Conservation (phyloP, 768 basidiomycete genomes). For the Pulveroboletus sp. region DNA sequence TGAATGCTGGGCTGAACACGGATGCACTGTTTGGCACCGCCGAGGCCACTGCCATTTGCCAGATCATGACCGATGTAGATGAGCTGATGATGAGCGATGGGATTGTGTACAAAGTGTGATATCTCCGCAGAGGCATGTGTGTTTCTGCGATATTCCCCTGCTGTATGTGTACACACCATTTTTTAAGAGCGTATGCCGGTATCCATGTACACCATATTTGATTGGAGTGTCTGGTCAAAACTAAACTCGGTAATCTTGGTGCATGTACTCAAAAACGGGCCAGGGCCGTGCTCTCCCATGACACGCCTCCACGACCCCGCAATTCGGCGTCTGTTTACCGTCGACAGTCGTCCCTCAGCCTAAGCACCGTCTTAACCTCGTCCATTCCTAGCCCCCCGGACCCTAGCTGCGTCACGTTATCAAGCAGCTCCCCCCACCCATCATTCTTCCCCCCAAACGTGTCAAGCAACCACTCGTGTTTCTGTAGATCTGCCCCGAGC, state of each 20-base stretch:
- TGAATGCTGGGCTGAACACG: conserved; percentile 75
- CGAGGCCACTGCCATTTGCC: conserved; percentile 74
- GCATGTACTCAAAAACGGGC: too few relatives aligned
- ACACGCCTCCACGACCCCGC: background rate
- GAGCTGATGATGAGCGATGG: conserved; percentile 89
- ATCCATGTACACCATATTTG: too few relatives aligned
- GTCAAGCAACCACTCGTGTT: conserved; percentile 31
- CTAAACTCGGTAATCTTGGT: too few relatives aligned
- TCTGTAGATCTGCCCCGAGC: conserved; percentile 49
- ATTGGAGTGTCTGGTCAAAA: background rate
- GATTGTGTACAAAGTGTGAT: conserved; percentile 79
- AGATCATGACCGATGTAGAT: conserved; percentile 65
- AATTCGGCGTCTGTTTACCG: conserved; percentile 7
- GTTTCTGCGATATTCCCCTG: too few relatives aligned
- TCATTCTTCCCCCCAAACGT: conserved; percentile 13
- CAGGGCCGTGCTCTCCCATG: too few relatives aligned
- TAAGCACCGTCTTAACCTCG: conserved; percentile 58
- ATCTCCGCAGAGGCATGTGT: conserved; percentile 1
- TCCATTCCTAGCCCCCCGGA: conserved; percentile 60
- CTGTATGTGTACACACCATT: too few relatives aligned
- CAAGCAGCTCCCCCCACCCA: conserved; percentile 51
- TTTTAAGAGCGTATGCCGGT: too few relatives aligned
- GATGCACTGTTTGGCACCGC: conserved; percentile 72
- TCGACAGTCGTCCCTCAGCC: conserved; percentile 40
- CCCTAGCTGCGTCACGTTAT: conserved; percentile 51